Evolutionary conservation across 306 rosid genomes (phyloP).

Genomic region (Citrullus mucosospermus): DNA sequence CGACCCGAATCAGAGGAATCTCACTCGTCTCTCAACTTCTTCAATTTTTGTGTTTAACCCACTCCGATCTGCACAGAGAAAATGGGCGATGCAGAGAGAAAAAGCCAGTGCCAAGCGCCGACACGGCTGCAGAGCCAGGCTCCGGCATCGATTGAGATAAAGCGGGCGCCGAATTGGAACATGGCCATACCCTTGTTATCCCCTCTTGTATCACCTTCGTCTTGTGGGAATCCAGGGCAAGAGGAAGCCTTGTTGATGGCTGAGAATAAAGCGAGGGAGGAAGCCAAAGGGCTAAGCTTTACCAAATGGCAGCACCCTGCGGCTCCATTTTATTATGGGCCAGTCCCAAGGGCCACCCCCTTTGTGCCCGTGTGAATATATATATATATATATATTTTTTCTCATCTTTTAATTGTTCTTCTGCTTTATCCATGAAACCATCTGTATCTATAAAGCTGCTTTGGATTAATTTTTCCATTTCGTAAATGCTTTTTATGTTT

Average conservation of each 20-base stretch:
- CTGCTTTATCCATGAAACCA: not conserved
- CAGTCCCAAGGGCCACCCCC: conserved; percentile 32
- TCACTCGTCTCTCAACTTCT: not conserved
- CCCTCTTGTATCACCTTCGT: conserved; percentile 58
- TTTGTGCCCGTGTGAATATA: conserved; percentile 26
- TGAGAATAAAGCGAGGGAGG: conserved; percentile 21
- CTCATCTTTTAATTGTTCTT: not conserved
- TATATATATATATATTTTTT: no score
- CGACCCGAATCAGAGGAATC: not conserved
- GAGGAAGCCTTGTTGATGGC: not conserved
- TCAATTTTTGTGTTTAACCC: not conserved
- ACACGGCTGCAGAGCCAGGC: conserved; percentile 78
- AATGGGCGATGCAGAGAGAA: conserved; percentile 37
- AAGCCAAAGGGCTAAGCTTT: conserved; percentile 23
- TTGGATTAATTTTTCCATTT: not conserved
- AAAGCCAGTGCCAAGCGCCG: conserved; percentile 13
- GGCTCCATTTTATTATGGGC: conserved; percentile 69
- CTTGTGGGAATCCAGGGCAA: conserved; percentile 8
- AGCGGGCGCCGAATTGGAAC: conserved; percentile 59
- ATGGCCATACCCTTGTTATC: conserved; percentile 82
- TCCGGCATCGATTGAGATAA: conserved; percentile 57
- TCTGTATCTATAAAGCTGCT: not conserved
- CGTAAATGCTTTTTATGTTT: not conserved
- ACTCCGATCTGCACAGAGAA: not conserved
- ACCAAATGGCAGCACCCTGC: conserved; percentile 97